Evolutionary conservation across 371 early-diverging fungal species (phyloP).

Genomic region (Mortierella sp.): DNA sequence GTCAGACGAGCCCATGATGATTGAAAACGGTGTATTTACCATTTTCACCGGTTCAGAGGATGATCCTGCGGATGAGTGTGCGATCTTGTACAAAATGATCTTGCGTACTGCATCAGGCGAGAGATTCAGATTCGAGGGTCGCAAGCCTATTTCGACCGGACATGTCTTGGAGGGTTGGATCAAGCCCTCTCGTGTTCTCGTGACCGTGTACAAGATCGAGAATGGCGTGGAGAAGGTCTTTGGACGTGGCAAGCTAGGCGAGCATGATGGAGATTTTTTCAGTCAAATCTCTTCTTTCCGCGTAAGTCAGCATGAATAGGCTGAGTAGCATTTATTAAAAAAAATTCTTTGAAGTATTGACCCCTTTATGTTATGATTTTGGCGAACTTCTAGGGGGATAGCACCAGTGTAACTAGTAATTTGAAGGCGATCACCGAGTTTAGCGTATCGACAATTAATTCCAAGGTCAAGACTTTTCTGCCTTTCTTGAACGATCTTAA

Average conservation of each 20-base stretch:
- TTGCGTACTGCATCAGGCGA: conserved; percentile 51
- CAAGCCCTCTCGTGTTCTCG: conserved; percentile 51
- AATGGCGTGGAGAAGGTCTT: conserved; percentile 38
- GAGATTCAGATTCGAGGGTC: conserved; percentile 56
- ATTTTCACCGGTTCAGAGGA: conserved; percentile 44
- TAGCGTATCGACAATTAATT: conserved; percentile 25
- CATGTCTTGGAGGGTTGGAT: conserved; percentile 53
- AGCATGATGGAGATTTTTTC: conserved; percentile 48
- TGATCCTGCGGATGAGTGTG: conserved; percentile 45
- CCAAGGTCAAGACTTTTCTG: conserved; percentile 38
- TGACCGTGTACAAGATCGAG: conserved; percentile 53
- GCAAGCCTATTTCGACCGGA: conserved; percentile 48
- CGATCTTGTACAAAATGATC: conserved; percentile 57
- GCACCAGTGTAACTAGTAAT: conserved; percentile 29
- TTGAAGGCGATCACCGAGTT: conserved; percentile 47
- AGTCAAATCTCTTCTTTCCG: conserved; percentile 41
- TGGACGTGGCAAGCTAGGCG: conserved; percentile 55
- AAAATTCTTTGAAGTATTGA: background rate
- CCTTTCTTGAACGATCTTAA: conserved; percentile 54
- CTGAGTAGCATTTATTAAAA: background rate
- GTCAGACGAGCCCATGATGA: conserved; percentile 59
- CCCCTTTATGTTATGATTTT: background rate
- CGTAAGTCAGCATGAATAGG: conserved; percentile 13
- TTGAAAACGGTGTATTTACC: conserved; percentile 57
- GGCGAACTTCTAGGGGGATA: conserved; percentile 27